phyloP scores from a whole-genome alignment of 768 basidiomycete species.

The Leccinum variicolor region DNA sequence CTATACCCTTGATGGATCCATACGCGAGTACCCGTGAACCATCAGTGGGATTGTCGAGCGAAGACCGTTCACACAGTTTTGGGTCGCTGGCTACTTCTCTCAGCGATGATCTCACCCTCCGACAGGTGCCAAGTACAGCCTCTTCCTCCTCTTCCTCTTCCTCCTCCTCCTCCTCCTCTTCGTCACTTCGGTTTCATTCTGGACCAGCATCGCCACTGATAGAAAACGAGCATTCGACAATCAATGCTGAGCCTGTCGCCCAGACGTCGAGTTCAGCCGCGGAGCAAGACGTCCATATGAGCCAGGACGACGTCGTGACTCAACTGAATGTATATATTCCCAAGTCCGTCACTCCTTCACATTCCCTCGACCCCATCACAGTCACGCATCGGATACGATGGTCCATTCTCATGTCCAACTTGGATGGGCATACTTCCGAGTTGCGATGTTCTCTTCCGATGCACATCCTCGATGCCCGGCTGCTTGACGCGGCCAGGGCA shows the following conservation, averaged over 20 bases:
- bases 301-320: slow-evolving; percentile 53
- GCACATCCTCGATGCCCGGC: slow-evolving; percentile 70
- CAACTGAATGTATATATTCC: slow-evolving; percentile 62
- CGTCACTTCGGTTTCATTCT: slow-evolving; percentile 11
- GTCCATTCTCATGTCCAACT: slow-evolving; percentile 76
- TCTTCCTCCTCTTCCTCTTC: slow-evolving; percentile 3
- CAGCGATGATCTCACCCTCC: slow-evolving; percentile 12
- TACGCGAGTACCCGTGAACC: not conserved
- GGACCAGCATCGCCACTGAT: not conserved
- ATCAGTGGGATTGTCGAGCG: slow-evolving; percentile 15
- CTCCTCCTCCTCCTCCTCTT: slow-evolving; percentile 1
- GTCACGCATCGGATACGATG: slow-evolving; percentile 79
- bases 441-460: slow-evolving; percentile 92
- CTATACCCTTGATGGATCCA: slow-evolving; percentile 34
- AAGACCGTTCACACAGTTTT: slow-evolving; percentile 12
- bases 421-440: slow-evolving; percentile 90
- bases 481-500: slow-evolving; percentile 72
- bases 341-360: slow-evolving; percentile 60
- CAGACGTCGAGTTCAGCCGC: slow-evolving; percentile 2
- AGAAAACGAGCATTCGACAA: not conserved
- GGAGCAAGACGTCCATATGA: slow-evolving; percentile 22
- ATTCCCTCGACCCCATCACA: slow-evolving; percentile 69
- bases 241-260: slow-evolving; percentile 7
- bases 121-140: slow-evolving; percentile 11
- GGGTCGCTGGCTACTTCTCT: slow-evolving; percentile 9